These are phyloP conservation scores for Phytopythium litorale DNA, from an alignment of 352 stramenopile genomes.

Conservation along the genomic window DNA sequence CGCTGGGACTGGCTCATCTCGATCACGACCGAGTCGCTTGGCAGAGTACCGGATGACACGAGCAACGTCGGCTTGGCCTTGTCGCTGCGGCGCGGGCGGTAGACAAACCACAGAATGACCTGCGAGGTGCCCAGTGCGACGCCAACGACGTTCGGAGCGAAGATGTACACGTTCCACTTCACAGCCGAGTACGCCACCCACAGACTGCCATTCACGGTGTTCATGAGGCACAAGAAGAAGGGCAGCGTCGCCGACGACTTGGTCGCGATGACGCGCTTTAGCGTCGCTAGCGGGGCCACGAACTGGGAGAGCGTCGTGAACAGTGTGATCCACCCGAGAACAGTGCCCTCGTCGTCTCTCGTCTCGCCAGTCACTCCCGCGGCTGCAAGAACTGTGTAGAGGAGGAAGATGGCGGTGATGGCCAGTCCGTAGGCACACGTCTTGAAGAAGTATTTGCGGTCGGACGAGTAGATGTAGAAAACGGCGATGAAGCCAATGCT, in stretches of 20 bases:
- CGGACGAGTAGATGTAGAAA: conserved; percentile 35
- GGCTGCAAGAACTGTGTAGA: conserved; percentile 20
- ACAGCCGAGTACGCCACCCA: conserved; percentile 44
- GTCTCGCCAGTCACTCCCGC: conserved; percentile 24
- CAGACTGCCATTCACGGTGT: conserved; percentile 38
- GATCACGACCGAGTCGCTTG: conserved; percentile 6
- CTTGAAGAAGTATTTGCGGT: conserved; percentile 17
- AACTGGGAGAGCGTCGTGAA: conserved; percentile 36
- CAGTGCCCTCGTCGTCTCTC: conserved; percentile 22
- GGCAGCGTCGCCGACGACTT: conserved; percentile 46
- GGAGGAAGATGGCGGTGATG: conserved; percentile 19
- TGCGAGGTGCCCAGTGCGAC: conserved; percentile 34
- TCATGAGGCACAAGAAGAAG: conserved; percentile 37
- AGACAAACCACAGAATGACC: conserved; percentile 39
- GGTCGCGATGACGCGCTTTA: conserved; percentile 33
- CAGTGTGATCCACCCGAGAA: conserved; percentile 34
- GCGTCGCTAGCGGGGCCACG: conserved; percentile 40
- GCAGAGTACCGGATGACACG: not conserved
- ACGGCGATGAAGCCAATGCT: conserved; percentile 41
- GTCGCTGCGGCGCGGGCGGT: conserved; percentile 8
- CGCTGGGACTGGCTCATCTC: conserved; percentile 4
- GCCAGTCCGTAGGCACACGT: conserved; percentile 11
- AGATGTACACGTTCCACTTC: conserved; percentile 34
- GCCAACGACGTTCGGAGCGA: conserved; percentile 36
- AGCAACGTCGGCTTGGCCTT: not conserved